A percentile compares a stretch with the other conserved stretches of the same genome.
Evolutionary conservation across 108 stramenopile genomes (phyloP).

Genomic region (Cyclotella atomus): DNA sequence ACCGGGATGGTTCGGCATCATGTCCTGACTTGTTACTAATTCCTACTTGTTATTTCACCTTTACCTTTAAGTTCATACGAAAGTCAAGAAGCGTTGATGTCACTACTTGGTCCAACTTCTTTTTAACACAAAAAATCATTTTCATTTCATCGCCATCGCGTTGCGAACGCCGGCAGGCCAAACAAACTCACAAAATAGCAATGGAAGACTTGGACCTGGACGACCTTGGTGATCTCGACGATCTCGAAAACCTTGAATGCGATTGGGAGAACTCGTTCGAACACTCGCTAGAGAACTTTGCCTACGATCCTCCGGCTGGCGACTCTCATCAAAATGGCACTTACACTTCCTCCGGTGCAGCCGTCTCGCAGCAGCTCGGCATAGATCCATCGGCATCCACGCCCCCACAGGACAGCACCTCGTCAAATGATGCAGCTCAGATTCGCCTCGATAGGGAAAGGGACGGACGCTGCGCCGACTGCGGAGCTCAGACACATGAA

Average conservation of each 20-base stretch:
- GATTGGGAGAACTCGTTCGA: slow-evolving; percentile 34
- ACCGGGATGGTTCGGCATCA: too few species aligned
- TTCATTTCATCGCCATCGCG: too few species aligned
- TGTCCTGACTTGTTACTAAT: too few species aligned
- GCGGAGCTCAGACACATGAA: slow-evolving; percentile 57
- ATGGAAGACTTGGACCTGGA: slow-evolving; percentile 38
- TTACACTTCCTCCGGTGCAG: slow-evolving; percentile 1
- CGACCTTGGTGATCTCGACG: slow-evolving; percentile 33
- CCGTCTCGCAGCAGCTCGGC: not conserved
- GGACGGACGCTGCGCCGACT: slow-evolving; percentile 53
- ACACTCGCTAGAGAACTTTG: slow-evolving; percentile 9
- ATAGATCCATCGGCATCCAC: not conserved
- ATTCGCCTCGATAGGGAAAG: slow-evolving; percentile 50
- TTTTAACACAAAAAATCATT: too few species aligned
- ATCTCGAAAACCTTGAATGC: slow-evolving; percentile 31
- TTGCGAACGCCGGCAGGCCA: too few species aligned
- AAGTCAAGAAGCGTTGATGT: too few species aligned
- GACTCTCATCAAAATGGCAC: slow-evolving; percentile 3
- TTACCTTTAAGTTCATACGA: too few species aligned
- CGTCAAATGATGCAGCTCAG: slow-evolving; percentile 18
- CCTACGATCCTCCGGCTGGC: not conserved
- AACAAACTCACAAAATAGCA: too few species aligned
- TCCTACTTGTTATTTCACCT: too few species aligned
- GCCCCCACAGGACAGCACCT: not conserved
- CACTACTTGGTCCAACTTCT: too few species aligned